Evolutionary conservation across 2,329 filamentous ascomycete genomes (phyloP), one percentile per base, ranked within the genome.

Genomic region (Exophiala alcalophila): DNA sequence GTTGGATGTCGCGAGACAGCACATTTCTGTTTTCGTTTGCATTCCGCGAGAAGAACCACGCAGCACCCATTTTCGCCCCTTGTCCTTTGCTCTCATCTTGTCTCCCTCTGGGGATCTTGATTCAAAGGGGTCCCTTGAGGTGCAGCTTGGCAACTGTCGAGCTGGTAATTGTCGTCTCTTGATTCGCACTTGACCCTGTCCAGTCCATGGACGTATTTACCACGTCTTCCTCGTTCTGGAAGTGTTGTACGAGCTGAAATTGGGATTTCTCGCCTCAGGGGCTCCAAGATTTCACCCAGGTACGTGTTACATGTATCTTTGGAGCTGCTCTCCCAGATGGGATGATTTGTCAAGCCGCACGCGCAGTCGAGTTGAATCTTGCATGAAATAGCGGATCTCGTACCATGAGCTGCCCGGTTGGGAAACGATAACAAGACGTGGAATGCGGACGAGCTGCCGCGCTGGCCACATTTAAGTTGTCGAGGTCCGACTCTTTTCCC

Each of bases 171-270:
- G 23, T 25, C 27, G 19, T 5, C 14, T 20, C 4, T 1, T 38
- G 27, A 26, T 38, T 37, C 14, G 33, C 20, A 9, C 15, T 8
- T 6, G 15, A 11, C 9, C 15, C 33, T 37, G 16, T 11, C 26
- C 16, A 14, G 28, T 9, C 25, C 19, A 19, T 29, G 12, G 18
- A n/a, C n/a, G 24, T 12, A 24, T 27, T 18, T n/a, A 5, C 23
- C 4, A n/a, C n/a, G n/a, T n/a, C 40, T 36, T n/a, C 31, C 35
- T 35, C 12, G 6, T 44, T 44, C 28, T 31, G 40, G 40, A 37
- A 49, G 36, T 26, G 26, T 44, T 49, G 40, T 25, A 49, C 35
- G 46, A 49, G 40, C 40, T 49, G 23, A 49, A 33, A 49, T 44
- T 49, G 24, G 26, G 16, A 20, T 18, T n/a, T 18, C 14, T 28